Base-by-base conservation (phyloP, 1,284 basidiomycete species). In the Trichosporon sp. region DNA sequence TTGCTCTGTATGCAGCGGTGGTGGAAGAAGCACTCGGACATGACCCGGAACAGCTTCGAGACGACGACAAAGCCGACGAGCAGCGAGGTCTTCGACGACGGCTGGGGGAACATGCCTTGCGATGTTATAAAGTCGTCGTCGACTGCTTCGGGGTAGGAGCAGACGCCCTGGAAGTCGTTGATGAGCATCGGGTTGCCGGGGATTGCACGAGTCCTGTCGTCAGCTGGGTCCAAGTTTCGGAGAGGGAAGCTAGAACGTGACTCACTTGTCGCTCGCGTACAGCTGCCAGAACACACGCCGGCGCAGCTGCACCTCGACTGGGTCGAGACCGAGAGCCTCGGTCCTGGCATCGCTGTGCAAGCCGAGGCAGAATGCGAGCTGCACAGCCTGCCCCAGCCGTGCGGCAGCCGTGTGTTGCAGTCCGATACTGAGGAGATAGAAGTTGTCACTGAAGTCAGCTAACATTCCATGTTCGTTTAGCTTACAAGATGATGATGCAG, bases 221-320 rank as follows among this genome's bases (percentile, higher is more conserved):
- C 44, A 65, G 62, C 34, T 23, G 13, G 10, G 6, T 14, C 11
- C 19, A 13, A 7, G 54, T 4, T 25, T 25, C 25, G 37, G 21
- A n/a, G 19, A 19, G 27, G 6, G 16, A 3, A 10, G 19, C 13
- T 13, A 52, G 3, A 5, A 21, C 11, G 25, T 4, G 14, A 33
- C 63, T 52, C 32, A 85, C 66, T 94, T 90, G 91, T 78, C 81
- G 32, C 87, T 91, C 59, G 87, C 90, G 57, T 94, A 93, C 78
- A 81, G 92, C 68, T 84, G 91, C 49, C 92, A 95, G 78, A 82
- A 80, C 19, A 78, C 77, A 29, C 79, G 63, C 37, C 77, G 69
- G 14, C 79, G 65, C 16, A 80, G 66, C 60, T 80, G 78, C 8
- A 78, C 62, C 60, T 80, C 76, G 33, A 80, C 74, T 2, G 71